Evolutionary conservation across 148 eudicot genomes (phyloP).

Genomic region (Rhododendron ovatum): DNA sequence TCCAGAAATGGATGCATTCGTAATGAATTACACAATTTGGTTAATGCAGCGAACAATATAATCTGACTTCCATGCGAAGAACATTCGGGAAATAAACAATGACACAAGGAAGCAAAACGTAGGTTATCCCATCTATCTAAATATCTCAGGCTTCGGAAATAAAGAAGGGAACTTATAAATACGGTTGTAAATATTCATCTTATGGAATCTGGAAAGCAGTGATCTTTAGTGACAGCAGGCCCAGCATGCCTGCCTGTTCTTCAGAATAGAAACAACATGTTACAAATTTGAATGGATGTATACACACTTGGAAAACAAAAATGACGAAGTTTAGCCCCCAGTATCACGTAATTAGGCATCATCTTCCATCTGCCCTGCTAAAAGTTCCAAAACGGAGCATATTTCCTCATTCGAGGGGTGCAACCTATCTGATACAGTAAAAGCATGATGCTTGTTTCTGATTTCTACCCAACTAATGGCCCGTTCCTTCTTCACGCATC

Average conservation of each 20-base stretch:
- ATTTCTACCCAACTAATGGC: conserved; percentile 58
- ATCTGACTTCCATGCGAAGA: not conserved
- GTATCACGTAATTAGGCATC: conserved; percentile 3
- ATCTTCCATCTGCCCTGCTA: conserved; percentile 24
- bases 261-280: not conserved
- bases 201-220: not conserved
- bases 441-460: conserved; percentile 28
- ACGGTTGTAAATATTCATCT: not conserved
- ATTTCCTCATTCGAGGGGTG: conserved; percentile 18
- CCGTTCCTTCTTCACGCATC: conserved; percentile 44
- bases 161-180: not conserved
- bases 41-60: not conserved
- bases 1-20: conserved; percentile 10
- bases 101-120: not conserved
- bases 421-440: conserved; percentile 20
- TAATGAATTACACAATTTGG: not conserved
- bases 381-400: conserved; percentile 19
- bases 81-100: not conserved
- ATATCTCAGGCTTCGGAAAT: not conserved
- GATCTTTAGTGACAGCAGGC: not conserved
- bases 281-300: not conserved
- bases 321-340: not conserved
- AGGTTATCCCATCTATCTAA: not conserved
- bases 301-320: not conserved
- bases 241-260: not conserved